Evolutionary conservation across 2,329 filamentous ascomycete genomes (phyloP).

Genomic region (Ophiostoma ulmi): DNA sequence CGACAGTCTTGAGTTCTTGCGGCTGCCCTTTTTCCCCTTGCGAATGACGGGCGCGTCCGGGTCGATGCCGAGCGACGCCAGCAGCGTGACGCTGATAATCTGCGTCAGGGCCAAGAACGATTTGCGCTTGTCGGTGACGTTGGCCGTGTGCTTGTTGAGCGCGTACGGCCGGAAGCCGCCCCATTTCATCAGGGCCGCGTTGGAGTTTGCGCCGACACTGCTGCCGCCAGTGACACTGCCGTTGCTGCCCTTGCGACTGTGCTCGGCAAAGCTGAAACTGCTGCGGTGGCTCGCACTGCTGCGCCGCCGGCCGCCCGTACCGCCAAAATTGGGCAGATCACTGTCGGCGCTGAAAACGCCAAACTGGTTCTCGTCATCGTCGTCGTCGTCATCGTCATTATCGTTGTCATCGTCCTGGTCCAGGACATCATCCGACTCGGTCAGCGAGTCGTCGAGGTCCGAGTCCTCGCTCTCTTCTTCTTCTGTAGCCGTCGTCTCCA

Average conservation of each 20-base stretch:
- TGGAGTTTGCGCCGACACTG: not conserved
- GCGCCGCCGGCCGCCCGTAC: slow-evolving; percentile 12
- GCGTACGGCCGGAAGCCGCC: slow-evolving; percentile 23
- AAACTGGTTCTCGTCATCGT: slow-evolving; percentile 15
- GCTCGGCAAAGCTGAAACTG: slow-evolving; percentile 14
- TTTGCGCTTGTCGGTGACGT: slow-evolving; percentile 26
- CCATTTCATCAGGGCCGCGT: slow-evolving; percentile 24
- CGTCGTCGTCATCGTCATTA: slow-evolving; percentile 9
- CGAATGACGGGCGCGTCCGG: not conserved
- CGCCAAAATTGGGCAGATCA: slow-evolving; percentile 13
- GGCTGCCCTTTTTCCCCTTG: not conserved
- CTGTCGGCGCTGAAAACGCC: slow-evolving; percentile 13
- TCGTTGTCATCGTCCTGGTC: slow-evolving; percentile 5
- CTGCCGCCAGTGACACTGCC: not conserved
- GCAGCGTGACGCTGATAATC: slow-evolving; percentile 22
- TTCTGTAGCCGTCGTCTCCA: slow-evolving; percentile 20
- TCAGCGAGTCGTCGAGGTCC: slow-evolving; percentile 8
- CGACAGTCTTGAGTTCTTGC: slow-evolving; percentile 20
- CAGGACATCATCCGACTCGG: not conserved
- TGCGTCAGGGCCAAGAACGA: slow-evolving; percentile 26
- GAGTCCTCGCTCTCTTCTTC: slow-evolving; percentile 18
- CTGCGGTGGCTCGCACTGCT: slow-evolving; percentile 20
- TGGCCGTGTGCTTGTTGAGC: slow-evolving; percentile 24
- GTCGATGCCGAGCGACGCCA: slow-evolving; percentile 21
- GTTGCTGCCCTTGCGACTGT: slow-evolving; percentile 21